Base-by-base conservation (phyloP, 768 basidiomycete species). In the Kwoniella shandongensis region DNA sequence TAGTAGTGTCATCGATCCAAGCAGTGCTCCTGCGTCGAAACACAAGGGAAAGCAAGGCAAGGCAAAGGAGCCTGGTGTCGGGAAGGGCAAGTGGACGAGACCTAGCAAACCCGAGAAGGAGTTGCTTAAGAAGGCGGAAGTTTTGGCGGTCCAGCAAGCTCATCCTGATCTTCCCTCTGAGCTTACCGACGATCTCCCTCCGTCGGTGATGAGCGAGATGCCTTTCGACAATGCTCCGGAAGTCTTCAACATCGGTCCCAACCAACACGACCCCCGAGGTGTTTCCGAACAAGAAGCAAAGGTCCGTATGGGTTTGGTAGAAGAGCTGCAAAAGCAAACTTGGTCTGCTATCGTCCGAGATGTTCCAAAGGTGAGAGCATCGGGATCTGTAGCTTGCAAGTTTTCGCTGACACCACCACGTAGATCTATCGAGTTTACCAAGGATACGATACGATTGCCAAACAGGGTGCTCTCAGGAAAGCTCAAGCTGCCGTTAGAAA, bases 381-480 rank as follows among this genome's bases (percentile, higher is more conserved):
- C 38, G 17, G 18, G 13, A 54, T 20, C 12, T 12, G 20, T 26
- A 7, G 50, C 2, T 8, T 42, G 15, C 12, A 18, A 13, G 22
- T 23, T 40, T 10, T 38, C 38, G n/a, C 35, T 36, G 18, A 30
- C 44, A 10, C 8, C 32, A 12, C 5, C 26, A 36, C 18, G 3
- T 48, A 70, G 69, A 54, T 71, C 26, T 72, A 72, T 44, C 44
- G 70, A 22, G 64, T 72, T 15, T 66, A 56, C 39, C 70, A 72
- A 58, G 58, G 61, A 7, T 64, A 63, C 53, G 66, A 67, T 41
- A 40, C 54, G 3, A 56, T 50, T 30, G 58, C 52, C 44, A 65
- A 65, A 44, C 57, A 52, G 22, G 51, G 66, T 45, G 40, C 44
- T 36, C 10, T 42, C 8, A 42, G 70, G 29, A 61, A 55, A 22